Conservation (phyloP, 2,329 filamentous ascomycete genomes). For the Aspergillus proliferans region DNA sequence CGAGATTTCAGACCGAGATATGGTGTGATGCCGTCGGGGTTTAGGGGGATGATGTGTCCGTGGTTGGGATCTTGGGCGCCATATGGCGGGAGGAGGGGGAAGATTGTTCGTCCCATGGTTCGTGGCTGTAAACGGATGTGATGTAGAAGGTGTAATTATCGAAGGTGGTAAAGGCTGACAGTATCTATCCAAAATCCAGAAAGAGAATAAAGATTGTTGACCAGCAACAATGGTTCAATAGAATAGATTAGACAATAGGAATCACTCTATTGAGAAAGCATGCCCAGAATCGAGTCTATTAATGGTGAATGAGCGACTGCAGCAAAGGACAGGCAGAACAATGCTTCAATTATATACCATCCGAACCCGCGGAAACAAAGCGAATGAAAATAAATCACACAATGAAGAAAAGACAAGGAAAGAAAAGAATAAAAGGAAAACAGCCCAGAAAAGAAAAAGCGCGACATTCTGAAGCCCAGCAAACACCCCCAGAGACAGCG, state of each 20-base stretch:
- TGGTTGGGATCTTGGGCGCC: slow-evolving; percentile 44
- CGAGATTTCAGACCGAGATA: slow-evolving; percentile 86
- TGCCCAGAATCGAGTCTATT: slow-evolving; percentile 12
- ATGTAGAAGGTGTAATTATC: background rate
- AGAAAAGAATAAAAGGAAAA: no score
- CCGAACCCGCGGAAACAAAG: background rate
- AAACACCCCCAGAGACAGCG: background rate
- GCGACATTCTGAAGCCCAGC: background rate
- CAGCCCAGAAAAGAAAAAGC: background rate
- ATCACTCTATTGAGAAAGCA: slow-evolving; percentile 8
- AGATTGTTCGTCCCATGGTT: slow-evolving; percentile 23
- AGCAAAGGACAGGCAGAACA: slow-evolving; percentile 3
- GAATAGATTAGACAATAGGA: background rate
- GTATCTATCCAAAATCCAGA: slow-evolving; percentile 1
- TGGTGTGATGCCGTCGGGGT: slow-evolving; percentile 70
- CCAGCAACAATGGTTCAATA: slow-evolving; percentile 12
- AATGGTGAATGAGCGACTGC: slow-evolving; percentile 5
- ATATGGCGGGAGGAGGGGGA: slow-evolving; percentile 37
- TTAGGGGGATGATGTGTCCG: slow-evolving; percentile 50
- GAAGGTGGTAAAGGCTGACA: background rate
- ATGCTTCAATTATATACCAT: background rate
- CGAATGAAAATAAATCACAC: background rate
- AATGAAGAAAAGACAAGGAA: background rate
- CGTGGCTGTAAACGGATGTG: slow-evolving; percentile 24
- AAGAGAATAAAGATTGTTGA: slow-evolving; percentile 5